Base-by-base conservation (phyloP, 1,139 yeast genomes). In the Kurtzmaniella quercitrusa region DNA sequence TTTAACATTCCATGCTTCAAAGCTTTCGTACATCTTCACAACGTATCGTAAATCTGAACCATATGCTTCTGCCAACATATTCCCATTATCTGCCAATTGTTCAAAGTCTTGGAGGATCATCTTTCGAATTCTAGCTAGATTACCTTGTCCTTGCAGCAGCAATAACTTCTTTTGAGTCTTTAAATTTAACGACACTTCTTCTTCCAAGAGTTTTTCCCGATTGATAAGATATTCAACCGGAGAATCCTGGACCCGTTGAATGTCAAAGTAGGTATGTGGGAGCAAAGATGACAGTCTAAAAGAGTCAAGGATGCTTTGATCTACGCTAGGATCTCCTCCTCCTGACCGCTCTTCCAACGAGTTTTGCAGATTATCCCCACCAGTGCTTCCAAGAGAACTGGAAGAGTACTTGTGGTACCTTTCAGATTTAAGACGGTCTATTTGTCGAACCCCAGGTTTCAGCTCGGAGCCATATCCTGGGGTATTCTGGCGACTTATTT, bases 31-130 rank as follows among this genome's bases (percentile, higher is more conserved):
- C n/a, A 77, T 57, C 0, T 49, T 46, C 15, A 54, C 48, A 27
- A 70, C 67, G 15, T 59, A 58, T 1, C 54, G 49, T 1, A 62
- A 54, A 38, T 79, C 81, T 5, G 65, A 59, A 1, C 60, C 52
- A 51, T 79, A 80, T 1, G 79, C 57, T 52, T 80, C 86, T 45
- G 65, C 62, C 46, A 77, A 64, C 1, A 82, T 70, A 43, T 70
- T 70, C 48, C 72, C 68, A 37, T 68, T 65, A 41, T 72, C 75
- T 1, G 73, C 66, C 7, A 77, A 49, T 43, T 69, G 70, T 25
- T 56, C 58, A 34, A 73, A 63, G 41, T 59, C 52, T 40, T 55
- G 58, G 1, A 52, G 42, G 3, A 70, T 57, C 50, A 52, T 50
- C 14, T 48, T 49, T 42, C 83, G 54, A 2, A 63, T 51, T 12